Base-by-base conservation (phyloP, 257 asterid genomes). In the Eucommia ulmoides region DNA sequence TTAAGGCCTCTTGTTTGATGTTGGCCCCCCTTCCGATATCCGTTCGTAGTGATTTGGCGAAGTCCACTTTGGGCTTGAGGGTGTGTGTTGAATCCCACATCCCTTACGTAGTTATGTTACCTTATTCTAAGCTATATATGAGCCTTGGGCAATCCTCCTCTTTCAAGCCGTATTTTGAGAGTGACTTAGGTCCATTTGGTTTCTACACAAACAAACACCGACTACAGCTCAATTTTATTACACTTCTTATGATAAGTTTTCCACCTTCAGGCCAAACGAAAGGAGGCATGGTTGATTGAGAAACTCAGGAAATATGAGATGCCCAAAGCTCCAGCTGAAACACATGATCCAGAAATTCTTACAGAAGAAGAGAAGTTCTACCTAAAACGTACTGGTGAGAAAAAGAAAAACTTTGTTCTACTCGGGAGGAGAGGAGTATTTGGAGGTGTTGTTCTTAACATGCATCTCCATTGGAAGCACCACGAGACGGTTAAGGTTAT, bases 401-500 rank as follows among this genome's bases (percentile, higher is more conserved):
- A 77, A 67, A 85, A 85, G 94, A 89, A 89, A 62, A 72, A 79
- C 60, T 85, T 78, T 66, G 92, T 83, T 23, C 88, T 82, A 1
- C 82, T 89, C 45, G 94, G 98, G 48, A 82, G 98, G 54, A 69
- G 96, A 50, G 98, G 98, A 50, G 98, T 89, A 53, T 85, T 89
- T 79, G 96, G 96, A 54, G 96, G 96, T 24, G 93, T 85, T 66
- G 93, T 89, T 58, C 89, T 89, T 51, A 89, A 89, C 70, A 89
- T 89, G 94, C 98, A 89, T 74, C 94, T 85, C 51, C 98, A 89
- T 33, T 89, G 98, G 94, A 89, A 89, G 74, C 82, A 66, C 47
- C 98, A 89, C 9, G 98, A 89, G 61, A 89, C 98, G 0, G 86
- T 89, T 17, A 89, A 85, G 72, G 94, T 85, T 54, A 58, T 72